Evolutionary conservation across 768 basidiomycete genomes (phyloP), one percentile per base, ranked within the genome.

Genomic region (Rhodotorula paludigena): DNA sequence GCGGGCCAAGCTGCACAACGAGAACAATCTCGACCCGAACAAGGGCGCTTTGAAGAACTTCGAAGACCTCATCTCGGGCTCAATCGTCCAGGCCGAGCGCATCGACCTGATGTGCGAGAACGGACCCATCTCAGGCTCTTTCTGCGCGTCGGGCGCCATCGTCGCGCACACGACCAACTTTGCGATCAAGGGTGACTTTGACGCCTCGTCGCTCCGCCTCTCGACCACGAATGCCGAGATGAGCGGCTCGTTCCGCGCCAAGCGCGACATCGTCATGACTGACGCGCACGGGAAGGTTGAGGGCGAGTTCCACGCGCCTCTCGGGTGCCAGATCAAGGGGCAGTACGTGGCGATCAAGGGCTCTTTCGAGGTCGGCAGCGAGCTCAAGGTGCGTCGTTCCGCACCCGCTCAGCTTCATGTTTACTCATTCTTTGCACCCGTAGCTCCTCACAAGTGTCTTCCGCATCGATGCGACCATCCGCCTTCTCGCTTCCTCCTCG

Each of bases 381-480:
- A 61, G 4, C 32, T 61, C 6, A 41, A 32, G 32, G 60, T 61
- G 38, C 47, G 59, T 18, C 30, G 36, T 6, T 38, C 8, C n/a
- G 11, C 28, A 5, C 25, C 25, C 14, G 25, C 39, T 8, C 23
- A 1, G 6, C 6, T 16, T 20, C 8, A 6, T 21, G 20, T 4
- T 8, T 18, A 4, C 39, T 32, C 3, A 25, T 36, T 8, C 25
- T 20, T 11, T 3, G 11, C 2, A 5, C 9, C 0, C 38, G 28
- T 30, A 61, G 49, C 51, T 61, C 38, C 8, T 39, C n/a, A 61
- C 60, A 20, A 44, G 51, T 32, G 49, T 53, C 41, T 61, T 61
- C 60, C 60, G 60, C 41, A 53, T 61, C 51, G 60, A 61, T 41
- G 60, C 60, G 21, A 10, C 28, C 14, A 49, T 61, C 30, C 21